These are phyloP conservation scores for Carallia brachiata DNA, from an alignment of 345 rosid species.

Conservation along the genomic window DNA sequence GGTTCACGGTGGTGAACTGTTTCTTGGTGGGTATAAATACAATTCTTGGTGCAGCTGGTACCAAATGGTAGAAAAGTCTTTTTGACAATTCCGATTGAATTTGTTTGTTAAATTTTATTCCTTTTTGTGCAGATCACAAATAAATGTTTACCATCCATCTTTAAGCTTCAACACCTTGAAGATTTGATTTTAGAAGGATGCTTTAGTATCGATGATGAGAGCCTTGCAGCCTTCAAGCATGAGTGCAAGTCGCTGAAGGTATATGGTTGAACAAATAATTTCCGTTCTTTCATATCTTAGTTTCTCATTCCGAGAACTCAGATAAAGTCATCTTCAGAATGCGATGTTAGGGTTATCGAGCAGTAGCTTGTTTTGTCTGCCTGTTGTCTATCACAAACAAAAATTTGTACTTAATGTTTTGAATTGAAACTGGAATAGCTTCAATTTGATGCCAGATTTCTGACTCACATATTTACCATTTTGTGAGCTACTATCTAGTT, in stretches of 20 bases:
- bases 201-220: constrained; percentile 54
- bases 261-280: constrained; percentile 8
- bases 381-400: neutral
- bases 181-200: constrained; percentile 66
- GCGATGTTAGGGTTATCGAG: neutral
- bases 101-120: neutral
- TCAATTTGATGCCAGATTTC: too few species aligned
- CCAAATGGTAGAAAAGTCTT: neutral
- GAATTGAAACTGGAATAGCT: neutral
- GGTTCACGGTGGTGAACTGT: too few species aligned
- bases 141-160: constrained; percentile 48
- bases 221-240: constrained; percentile 39
- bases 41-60: neutral
- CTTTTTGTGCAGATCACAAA: constrained; percentile 49
- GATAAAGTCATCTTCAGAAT: neutral
- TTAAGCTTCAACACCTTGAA: constrained; percentile 54
- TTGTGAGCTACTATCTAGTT: too few species aligned
- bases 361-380: neutral
- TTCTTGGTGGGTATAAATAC: too few species aligned
- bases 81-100: neutral
- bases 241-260: constrained; percentile 69
- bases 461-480: too few species aligned
- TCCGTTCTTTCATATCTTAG: neutral
- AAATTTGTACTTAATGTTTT: too few species aligned
- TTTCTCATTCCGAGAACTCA: neutral